Evolutionary conservation across 192 early-diverging fungal species (phyloP).

Genomic region (Dimargaris cristalligena): DNA sequence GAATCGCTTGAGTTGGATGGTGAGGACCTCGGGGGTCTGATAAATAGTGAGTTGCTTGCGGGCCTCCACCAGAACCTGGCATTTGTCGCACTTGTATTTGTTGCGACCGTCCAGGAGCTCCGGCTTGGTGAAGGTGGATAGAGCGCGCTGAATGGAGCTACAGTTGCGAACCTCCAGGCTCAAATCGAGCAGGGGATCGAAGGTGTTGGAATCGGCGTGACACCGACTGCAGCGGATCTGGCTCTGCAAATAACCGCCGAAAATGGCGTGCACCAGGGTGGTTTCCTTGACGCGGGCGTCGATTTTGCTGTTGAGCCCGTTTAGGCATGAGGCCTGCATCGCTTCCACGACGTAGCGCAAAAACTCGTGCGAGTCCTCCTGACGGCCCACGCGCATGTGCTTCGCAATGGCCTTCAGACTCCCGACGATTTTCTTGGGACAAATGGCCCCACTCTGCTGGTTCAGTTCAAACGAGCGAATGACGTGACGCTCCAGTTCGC

Average conservation of each 20-base stretch:
- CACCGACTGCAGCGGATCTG: slow-evolving; percentile 61
- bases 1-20: slow-evolving; percentile 77
- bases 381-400: slow-evolving; percentile 57
- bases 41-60: slow-evolving; percentile 66
- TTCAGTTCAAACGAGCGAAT: slow-evolving; percentile 30
- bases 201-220: slow-evolving; percentile 53
- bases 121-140: slow-evolving; percentile 50
- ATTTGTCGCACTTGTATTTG: slow-evolving; percentile 68
- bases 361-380: slow-evolving; percentile 88
- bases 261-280: slow-evolving; percentile 56
- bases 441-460: slow-evolving; percentile 23
- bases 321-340: slow-evolving; percentile 42
- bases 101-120: slow-evolving; percentile 50
- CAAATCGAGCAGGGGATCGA: slow-evolving; percentile 58
- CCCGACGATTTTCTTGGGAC: slow-evolving; percentile 45
- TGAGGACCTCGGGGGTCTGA: slow-evolving; percentile 48
- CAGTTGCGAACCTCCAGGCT: slow-evolving; percentile 56
- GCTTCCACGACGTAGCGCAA: slow-evolving; percentile 49
- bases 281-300: slow-evolving; percentile 58
- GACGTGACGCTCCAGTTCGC: slow-evolving; percentile 51
- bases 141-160: slow-evolving; percentile 41
- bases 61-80: slow-evolving; percentile 57
- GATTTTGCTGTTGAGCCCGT: slow-evolving; percentile 40
- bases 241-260: slow-evolving; percentile 69
- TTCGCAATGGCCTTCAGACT: slow-evolving; percentile 53